Evolutionary conservation across 345 rosid genomes (phyloP).

Genomic region (Mercurialis annua): DNA sequence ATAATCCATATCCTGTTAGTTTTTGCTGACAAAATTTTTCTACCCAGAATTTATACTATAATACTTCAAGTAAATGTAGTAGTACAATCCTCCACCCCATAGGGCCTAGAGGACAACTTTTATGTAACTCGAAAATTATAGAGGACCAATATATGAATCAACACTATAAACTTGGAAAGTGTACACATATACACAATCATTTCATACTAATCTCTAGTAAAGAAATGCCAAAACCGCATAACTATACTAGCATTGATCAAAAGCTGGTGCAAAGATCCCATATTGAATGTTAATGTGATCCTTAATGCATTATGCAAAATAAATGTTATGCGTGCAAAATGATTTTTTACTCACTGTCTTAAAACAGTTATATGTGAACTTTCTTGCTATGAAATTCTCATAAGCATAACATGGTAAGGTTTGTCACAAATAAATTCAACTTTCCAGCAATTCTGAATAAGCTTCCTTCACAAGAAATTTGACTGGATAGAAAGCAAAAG

Average conservation of each 20-base stretch:
- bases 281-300: too few relatives aligned
- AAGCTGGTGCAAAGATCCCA: too few relatives aligned
- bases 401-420: neutral
- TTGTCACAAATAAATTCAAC: neutral
- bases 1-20: neutral
- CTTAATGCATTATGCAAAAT: too few relatives aligned
- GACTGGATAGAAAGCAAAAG: conserved; percentile 5
- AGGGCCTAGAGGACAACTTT: neutral
- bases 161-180: neutral
- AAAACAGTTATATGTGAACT: too few relatives aligned
- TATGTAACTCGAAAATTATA: neutral
- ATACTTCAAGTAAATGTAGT: neutral
- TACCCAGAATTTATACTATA: too few relatives aligned
- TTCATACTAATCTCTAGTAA: neutral
- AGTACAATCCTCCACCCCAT: neutral
- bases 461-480: neutral
- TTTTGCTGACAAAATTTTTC: neutral
- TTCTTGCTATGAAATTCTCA: too few relatives aligned
- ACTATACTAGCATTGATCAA: neutral
- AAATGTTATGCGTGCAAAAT: too few relatives aligned
- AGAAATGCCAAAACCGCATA: neutral
- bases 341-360: too few relatives aligned
- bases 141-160: neutral
- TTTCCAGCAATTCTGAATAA: neutral
- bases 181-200: neutral